Conservation (phyloP, 2,329 filamentous ascomycete genomes). For the Eutypella sp. region DNA sequence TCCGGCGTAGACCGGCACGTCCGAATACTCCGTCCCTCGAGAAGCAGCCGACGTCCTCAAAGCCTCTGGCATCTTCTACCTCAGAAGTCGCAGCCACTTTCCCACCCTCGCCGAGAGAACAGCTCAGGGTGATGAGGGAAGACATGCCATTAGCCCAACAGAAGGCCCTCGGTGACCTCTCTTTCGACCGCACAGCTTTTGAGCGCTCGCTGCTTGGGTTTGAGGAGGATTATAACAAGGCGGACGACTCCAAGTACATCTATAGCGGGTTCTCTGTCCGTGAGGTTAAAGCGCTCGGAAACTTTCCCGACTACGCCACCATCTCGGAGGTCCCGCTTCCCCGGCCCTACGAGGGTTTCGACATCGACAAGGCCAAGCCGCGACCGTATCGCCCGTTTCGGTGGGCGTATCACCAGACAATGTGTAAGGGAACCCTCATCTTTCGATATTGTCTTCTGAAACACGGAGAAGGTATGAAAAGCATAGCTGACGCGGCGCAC, state of each 20-base stretch:
- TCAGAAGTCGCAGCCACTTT: constrained; percentile 15
- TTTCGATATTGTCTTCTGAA: neutral
- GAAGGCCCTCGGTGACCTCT: constrained; percentile 13
- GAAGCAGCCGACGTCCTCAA: constrained; percentile 18
- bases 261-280: constrained; percentile 65
- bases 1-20: constrained; percentile 7
- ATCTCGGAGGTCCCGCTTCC: constrained; percentile 73
- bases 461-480: constrained; percentile 1
- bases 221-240: constrained; percentile 29
- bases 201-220: constrained; percentile 25
- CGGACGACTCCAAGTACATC: constrained; percentile 41
- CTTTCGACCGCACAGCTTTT: constrained; percentile 14
- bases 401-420: constrained; percentile 85
- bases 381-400: constrained; percentile 77
- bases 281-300: constrained; percentile 65
- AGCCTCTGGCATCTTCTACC: constrained; percentile 14
- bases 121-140: constrained; percentile 12
- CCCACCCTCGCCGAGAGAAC: constrained; percentile 17
- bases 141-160: constrained; percentile 11
- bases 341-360: constrained; percentile 56
- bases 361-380: constrained; percentile 62
- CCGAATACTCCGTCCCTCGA: constrained; percentile 19
- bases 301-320: constrained; percentile 74
- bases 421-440: constrained; percentile 59
- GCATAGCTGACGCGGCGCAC: constrained; percentile 3